These are phyloP conservation scores for Agastache rugosa DNA, from an alignment of 257 asterid genomes.

Conservation along the genomic window DNA sequence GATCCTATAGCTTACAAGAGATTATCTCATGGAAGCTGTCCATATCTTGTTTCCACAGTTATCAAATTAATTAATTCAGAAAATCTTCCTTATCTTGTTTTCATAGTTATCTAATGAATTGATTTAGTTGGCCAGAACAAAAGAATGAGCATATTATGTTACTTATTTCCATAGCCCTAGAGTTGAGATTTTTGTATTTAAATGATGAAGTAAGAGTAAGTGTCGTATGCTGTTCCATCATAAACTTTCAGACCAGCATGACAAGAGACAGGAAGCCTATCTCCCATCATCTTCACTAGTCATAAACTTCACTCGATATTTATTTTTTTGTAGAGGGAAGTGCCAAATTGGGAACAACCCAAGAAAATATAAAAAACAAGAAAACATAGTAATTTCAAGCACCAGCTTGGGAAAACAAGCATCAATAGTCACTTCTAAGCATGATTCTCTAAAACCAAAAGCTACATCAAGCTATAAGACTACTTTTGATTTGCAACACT, in stretches of 20 bases:
- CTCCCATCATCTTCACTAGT: background rate
- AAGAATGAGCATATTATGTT: background rate
- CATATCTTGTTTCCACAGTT: background rate
- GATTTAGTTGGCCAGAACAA: background rate
- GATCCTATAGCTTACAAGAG: background rate
- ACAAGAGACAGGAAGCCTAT: background rate
- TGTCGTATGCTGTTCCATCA: background rate
- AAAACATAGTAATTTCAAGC: background rate
- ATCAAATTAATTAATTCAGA: too few relatives aligned
- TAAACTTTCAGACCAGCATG: conserved; percentile 20
- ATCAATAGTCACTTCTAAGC: background rate
- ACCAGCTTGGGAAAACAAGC: background rate
- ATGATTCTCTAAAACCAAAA: background rate
- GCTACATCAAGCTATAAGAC: background rate
- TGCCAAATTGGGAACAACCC: background rate
- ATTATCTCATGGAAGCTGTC: background rate
- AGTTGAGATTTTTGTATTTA: background rate
- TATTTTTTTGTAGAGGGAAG: too few relatives aligned
- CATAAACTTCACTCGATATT: background rate
- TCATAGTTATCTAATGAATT: background rate
- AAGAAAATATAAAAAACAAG: background rate
- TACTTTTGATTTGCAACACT: background rate
- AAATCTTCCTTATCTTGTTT: too few relatives aligned
- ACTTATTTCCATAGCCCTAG: background rate
- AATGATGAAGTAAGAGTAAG: background rate